phyloP scores from a whole-genome alignment of 768 basidiomycete genomes.

The Guyanaporus albipodus region DNA sequence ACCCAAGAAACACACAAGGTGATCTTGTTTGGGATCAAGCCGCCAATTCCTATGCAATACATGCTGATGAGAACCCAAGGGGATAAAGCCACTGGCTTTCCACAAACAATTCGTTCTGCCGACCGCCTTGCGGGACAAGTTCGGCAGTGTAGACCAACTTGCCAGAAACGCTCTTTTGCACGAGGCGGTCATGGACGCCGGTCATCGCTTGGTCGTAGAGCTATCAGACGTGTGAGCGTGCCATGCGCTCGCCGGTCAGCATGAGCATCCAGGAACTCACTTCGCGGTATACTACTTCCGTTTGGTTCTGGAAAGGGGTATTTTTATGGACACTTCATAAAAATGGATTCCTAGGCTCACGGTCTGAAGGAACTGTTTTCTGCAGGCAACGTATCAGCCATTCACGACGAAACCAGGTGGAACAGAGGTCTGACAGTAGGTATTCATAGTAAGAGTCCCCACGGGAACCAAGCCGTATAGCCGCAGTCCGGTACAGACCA shows the following conservation, averaged over 20 bases:
- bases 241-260: neutral
- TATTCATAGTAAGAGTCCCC: constrained; percentile 97
- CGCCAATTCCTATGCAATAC: constrained; percentile 56
- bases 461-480: constrained; percentile 85
- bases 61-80: constrained; percentile 6
- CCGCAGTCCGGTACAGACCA: constrained; percentile 57
- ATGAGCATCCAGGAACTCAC: constrained; percentile 37
- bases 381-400: constrained; percentile 7
- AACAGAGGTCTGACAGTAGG: constrained; percentile 50
- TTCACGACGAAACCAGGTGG: neutral
- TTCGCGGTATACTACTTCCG: constrained; percentile 73
- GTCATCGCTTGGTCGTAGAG: constrained; percentile 90
- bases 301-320: constrained; percentile 47
- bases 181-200: constrained; percentile 70
- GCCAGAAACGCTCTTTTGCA: constrained; percentile 56
- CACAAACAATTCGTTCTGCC: constrained; percentile 34
- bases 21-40: constrained; percentile 86
- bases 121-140: constrained; percentile 55
- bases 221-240: constrained; percentile 35
- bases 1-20: constrained; percentile 92
- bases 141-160: constrained; percentile 79
- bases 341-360: constrained; percentile 15
- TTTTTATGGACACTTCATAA: neutral
- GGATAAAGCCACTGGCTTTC: neutral
- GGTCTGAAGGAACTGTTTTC: constrained; percentile 33